Percentiles rank a stretch among this genome's conserved stretches.
phyloP scores from a whole-genome alignment of 495 filamentous ascomycete genomes.

The Clohesyomyces aquaticus region DNA sequence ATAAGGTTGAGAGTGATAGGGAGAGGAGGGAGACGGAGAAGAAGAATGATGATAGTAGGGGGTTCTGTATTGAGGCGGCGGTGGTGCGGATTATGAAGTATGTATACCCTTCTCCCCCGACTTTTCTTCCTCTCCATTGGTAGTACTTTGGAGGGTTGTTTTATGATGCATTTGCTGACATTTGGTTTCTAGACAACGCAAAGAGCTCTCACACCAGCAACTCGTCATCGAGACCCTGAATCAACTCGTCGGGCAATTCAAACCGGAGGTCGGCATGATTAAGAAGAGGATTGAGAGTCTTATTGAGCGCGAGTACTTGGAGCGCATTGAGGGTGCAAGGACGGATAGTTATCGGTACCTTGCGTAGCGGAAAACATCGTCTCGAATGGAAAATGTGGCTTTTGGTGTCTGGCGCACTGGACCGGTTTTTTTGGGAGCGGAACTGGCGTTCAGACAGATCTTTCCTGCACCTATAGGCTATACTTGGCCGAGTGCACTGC shows the following conservation, averaged over 20 bases:
- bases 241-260: conserved; percentile 78
- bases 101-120: too few species aligned
- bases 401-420: not conserved
- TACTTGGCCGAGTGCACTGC: too few species aligned
- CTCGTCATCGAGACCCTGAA: conserved; percentile 83
- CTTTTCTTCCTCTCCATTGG: too few species aligned
- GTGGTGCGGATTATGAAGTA: conserved; percentile 98
- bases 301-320: conserved; percentile 92
- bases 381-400: too few species aligned
- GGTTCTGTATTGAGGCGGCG: conserved; percentile 80
- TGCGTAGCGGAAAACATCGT: conserved; percentile 57
- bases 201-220: conserved; percentile 75
- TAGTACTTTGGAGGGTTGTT: too few species aligned
- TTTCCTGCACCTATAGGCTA: too few species aligned
- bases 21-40: conserved; percentile 87
- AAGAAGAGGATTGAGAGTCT: conserved; percentile 93
- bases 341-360: conserved; percentile 77
- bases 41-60: conserved; percentile 79
- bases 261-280: conserved; percentile 86
- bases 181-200: conserved; percentile 72
- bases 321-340: conserved; percentile 72
- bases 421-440: not conserved
- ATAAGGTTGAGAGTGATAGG: conserved; percentile 81
- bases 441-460: too few species aligned
- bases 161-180: conserved; percentile 31